Evolutionary conservation across 2,329 filamentous ascomycete species (phyloP), one percentile per base, ranked within the genome.

Genomic region (Fusarium foetens): DNA sequence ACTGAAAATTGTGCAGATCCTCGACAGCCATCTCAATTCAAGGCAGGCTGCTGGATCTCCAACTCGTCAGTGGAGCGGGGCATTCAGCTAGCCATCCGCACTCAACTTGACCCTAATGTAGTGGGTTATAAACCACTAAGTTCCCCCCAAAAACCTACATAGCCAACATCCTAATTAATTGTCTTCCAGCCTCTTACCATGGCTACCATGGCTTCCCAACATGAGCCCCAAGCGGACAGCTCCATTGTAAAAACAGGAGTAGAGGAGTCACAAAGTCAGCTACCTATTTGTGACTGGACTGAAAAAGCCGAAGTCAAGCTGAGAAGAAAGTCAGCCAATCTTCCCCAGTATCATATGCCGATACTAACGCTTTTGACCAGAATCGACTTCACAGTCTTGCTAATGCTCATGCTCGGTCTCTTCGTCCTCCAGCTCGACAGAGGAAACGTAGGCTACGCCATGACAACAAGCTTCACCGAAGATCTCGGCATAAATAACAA

Each of bases 401-500:
- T 49, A 0, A 66, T 66, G 38, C 61, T 66, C 2, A 66, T 66
- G 63, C 61, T 66, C 4, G 63, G 63, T 4, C 61, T 66, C 1
- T 66, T 66, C 14, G 61, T 51, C 8, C 13, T 66, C 0, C 51
- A 66, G 3, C 63, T 66, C 1, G 63, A 66, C 3, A 66, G 49
- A 51, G 63, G 63, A n/a, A 66, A 66, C 2, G 49, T 66, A 0
- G 25, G 63, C 19, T 66, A 66, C 19, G 63, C 61, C 1, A 66
- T 66, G 61, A 66, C 63, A 1, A 66, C 60, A 8, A 66, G 5
- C 1, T 66, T 66, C n/a, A 66, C 61, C 1, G n/a, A 66, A 6
- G 60, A 66, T n/a, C 61, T 66, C 4, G 43, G 49, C 5, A 65
- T 66, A 31, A 66, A 38, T 0, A 66, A 66, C 23, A 49, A 66